Evolutionary conservation across 2,329 filamentous ascomycete genomes (phyloP), one percentile per base, ranked within the genome.

Genomic region (Didymella exigua): DNA sequence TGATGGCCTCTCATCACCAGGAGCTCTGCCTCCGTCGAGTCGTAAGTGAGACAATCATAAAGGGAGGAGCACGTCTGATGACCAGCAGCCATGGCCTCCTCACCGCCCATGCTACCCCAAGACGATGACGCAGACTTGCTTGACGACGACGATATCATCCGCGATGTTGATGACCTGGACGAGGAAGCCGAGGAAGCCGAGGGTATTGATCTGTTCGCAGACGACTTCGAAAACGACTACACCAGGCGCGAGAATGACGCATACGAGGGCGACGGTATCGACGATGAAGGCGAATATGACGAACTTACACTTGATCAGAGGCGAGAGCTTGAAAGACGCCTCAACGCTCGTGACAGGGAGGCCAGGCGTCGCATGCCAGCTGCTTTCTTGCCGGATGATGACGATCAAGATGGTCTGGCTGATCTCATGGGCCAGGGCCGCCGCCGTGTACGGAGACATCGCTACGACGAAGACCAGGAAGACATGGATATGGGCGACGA

Each of bases 381-480:
- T 24, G 90, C 89, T 6, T 93, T 91, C 67, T 78, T 93, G 33
- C 86, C 86, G 6, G 89, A 89, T 27, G 93, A 96, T 27, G 91
- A 93, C 57, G 91, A 95, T 3, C 91, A 93, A 8, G 92, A 95
- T 62, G 89, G 86, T 44, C 86, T 95, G 52, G 82, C 93, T 58
- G 93, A 98, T 71, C 82, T 98, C 19, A 91, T 91, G 19, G 86
- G 88, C 23, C 52, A 49, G 23, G 52, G 52, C 23, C 92, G 96
- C 74, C 91, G 90, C 19, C 87, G 93, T 49, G 87, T 93, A 62
- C 87, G 91, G 47, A 87, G 95, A 64, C 90, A 95, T 76, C 86
- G 89, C 65, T 99, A 98, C 70, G 95, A 99, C 62, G 96, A 99
- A 76, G 92, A 96, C 34, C 87, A 89, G 11, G 93, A 97, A 62